These are phyloP conservation scores for Epichloe coenophiala DNA, from an alignment of 2,329 filamentous ascomycete species.

Conservation along the genomic window DNA sequence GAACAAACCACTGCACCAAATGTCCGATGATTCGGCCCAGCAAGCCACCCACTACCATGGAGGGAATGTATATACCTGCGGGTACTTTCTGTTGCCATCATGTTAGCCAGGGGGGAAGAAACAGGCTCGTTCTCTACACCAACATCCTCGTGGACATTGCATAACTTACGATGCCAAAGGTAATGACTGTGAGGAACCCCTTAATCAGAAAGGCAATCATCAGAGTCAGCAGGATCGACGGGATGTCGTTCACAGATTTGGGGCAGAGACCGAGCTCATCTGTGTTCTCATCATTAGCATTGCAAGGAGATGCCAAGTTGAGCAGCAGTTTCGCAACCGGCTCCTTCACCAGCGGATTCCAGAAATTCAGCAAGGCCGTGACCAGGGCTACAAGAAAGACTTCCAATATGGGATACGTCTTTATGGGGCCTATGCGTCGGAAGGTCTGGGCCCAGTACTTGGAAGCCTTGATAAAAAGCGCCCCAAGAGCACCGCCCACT, in stretches of 20 bases:
- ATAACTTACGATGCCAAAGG: slow-evolving; percentile 65
- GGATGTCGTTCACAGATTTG: slow-evolving; percentile 57
- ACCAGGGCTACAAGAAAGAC: slow-evolving; percentile 76
- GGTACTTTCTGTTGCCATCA: slow-evolving; percentile 56
- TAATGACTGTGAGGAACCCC: slow-evolving; percentile 73
- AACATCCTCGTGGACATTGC: too few relatives aligned
- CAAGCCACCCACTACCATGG: slow-evolving; percentile 93
- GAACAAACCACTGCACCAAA: slow-evolving; percentile 65
- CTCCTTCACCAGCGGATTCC: slow-evolving; percentile 82
- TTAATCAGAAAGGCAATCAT: slow-evolving; percentile 78
- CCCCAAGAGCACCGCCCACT: slow-evolving; percentile 71
- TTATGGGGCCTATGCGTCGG: slow-evolving; percentile 67
- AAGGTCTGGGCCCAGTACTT: slow-evolving; percentile 82
- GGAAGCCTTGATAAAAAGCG: slow-evolving; percentile 93
- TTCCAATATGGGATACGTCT: slow-evolving; percentile 71
- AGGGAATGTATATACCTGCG: slow-evolving; percentile 93
- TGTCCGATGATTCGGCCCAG: slow-evolving; percentile 84
- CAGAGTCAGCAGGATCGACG: slow-evolving; percentile 57
- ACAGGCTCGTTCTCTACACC: too few relatives aligned
- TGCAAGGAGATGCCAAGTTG: slow-evolving; percentile 80
- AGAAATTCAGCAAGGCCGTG: slow-evolving; percentile 78
- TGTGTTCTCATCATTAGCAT: slow-evolving; percentile 50
- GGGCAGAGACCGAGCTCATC: slow-evolving; percentile 68
- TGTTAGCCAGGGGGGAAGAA: slow-evolving; percentile 7
- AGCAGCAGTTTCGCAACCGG: slow-evolving; percentile 84